Evolutionary conservation across 345 rosid species (phyloP).

Genomic region (Microcos paniculata): DNA sequence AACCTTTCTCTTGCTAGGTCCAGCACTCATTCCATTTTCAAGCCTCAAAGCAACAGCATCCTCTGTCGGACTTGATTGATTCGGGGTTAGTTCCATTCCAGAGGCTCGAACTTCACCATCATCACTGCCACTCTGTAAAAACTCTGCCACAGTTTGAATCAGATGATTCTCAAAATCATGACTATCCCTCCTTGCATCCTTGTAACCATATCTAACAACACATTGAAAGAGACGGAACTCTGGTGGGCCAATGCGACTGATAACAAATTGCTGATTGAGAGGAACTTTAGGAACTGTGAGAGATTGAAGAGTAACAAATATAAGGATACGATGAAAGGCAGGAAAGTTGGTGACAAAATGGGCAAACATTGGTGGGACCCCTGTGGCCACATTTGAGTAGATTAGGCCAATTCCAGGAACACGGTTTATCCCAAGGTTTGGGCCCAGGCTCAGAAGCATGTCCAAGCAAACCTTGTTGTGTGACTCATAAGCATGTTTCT

Average conservation of each 20-base stretch:
- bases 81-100: neutral
- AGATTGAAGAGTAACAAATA: slow-evolving; percentile 29
- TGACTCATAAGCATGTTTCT: slow-evolving; percentile 26
- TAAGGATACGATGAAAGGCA: slow-evolving; percentile 31
- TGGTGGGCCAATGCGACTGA: slow-evolving; percentile 27
- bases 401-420: slow-evolving; percentile 39
- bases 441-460: slow-evolving; percentile 22
- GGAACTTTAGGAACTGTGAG: slow-evolving; percentile 35
- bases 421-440: slow-evolving; percentile 30
- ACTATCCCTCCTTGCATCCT: slow-evolving; percentile 28
- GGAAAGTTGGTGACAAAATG: slow-evolving; percentile 40
- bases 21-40: neutral
- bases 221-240: slow-evolving; percentile 30
- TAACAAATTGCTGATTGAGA: slow-evolving; percentile 13
- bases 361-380: slow-evolving; percentile 34
- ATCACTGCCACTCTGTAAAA: slow-evolving; percentile 16
- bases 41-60: neutral
- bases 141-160: slow-evolving; percentile 19
- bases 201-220: slow-evolving; percentile 35
- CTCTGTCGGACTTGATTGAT: neutral
- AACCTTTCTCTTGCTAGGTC: slow-evolving; percentile 14
- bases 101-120: neutral
- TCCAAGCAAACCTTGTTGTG: slow-evolving; percentile 28
- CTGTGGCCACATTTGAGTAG: slow-evolving; percentile 27
- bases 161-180: slow-evolving; percentile 29